Base-by-base conservation (phyloP, 768 basidiomycete species). In the Leucocoprinus sp. region DNA sequence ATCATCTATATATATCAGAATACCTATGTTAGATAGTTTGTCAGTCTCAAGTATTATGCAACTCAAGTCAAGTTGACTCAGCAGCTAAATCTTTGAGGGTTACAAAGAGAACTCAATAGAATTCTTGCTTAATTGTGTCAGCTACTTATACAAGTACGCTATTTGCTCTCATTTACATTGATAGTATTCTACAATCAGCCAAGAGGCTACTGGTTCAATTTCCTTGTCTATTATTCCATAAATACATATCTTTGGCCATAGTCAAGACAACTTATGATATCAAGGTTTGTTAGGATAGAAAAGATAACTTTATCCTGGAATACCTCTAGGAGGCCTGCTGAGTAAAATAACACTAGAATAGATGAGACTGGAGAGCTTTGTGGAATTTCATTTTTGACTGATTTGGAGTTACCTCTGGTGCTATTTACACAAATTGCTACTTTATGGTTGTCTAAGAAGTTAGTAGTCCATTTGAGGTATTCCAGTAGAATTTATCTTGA, bases 1-100 rank as follows among this genome's bases (percentile, higher is more conserved):
- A 41, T 65, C 60, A 41, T 66, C 61, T 0, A 64, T 56, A 39
- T 63, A 64, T 55, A 62, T 61, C 23, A 59, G 12, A 0, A 61
- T 42, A 1, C 23, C 4, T 11, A 41, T 27, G 7, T 39, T 21
- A 12, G 54, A 58, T 0, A 54, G 54, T 2, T 43, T 37, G 45
- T 38, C 23, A 2, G 2, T 11, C 15, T 18, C 9, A 5, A 3
- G 19, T n/a, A n/a, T n/a, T n/a, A n/a, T n/a, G n/a, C n/a, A n/a
- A n/a, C n/a, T n/a, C n/a, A n/a, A n/a, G n/a, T n/a, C n/a, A n/a
- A n/a, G n/a, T n/a, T n/a, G n/a, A n/a, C n/a, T n/a, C n/a, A n/a
- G n/a, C n/a, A n/a, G n/a, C n/a, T n/a, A n/a, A n/a, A n/a, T n/a
- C n/a, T n/a, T n/a, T n/a, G n/a, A n/a, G n/a, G n/a, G n/a, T n/a